Evolutionary conservation across 1,284 basidiomycete species (phyloP).

Genomic region (Rhodotorula sp.): DNA sequence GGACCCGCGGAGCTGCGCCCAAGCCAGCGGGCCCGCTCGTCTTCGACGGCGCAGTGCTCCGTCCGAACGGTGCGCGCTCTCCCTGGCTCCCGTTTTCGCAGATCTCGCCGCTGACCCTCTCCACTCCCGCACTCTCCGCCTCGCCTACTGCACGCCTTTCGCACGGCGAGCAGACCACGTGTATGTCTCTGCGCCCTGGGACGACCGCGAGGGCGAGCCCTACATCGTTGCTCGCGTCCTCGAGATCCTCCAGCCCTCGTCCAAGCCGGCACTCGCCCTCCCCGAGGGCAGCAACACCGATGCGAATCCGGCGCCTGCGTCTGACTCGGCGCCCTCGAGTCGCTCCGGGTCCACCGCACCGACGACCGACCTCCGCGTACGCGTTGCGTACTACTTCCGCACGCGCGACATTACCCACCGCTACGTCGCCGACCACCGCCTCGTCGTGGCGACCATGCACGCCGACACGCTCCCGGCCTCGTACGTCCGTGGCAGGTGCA

Average conservation of each 20-base stretch:
- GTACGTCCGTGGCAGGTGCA: conserved; percentile 39
- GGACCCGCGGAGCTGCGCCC: background rate
- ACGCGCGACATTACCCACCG: conserved; percentile 45
- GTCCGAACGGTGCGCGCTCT: conserved; percentile 21
- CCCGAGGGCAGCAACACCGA: background rate
- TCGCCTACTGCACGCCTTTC: background rate
- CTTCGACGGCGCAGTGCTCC: conserved; percentile 19
- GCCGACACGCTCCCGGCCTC: conserved; percentile 38
- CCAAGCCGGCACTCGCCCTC: background rate
- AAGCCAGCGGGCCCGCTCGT: conserved; percentile 4
- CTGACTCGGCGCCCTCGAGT: background rate
- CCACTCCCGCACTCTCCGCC: background rate
- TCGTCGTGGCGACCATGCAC: conserved; percentile 45
- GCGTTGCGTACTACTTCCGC: conserved; percentile 45
- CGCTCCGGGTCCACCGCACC: conserved; percentile 1
- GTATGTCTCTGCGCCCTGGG: conserved; percentile 43
- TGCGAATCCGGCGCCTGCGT: background rate
- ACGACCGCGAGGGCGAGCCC: conserved; percentile 43
- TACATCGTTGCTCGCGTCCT: conserved; percentile 43
- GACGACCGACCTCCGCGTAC: conserved; percentile 29
- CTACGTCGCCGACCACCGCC: conserved; percentile 42
- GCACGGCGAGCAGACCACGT: conserved; percentile 38
- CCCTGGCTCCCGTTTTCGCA: background rate
- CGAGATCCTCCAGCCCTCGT: conserved; percentile 33
- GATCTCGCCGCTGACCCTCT: background rate